Percentiles rank a stretch among this genome's conserved stretches.
Evolutionary conservation across 345 rosid species (phyloP).

Genomic region (Brassica juncea): DNA sequence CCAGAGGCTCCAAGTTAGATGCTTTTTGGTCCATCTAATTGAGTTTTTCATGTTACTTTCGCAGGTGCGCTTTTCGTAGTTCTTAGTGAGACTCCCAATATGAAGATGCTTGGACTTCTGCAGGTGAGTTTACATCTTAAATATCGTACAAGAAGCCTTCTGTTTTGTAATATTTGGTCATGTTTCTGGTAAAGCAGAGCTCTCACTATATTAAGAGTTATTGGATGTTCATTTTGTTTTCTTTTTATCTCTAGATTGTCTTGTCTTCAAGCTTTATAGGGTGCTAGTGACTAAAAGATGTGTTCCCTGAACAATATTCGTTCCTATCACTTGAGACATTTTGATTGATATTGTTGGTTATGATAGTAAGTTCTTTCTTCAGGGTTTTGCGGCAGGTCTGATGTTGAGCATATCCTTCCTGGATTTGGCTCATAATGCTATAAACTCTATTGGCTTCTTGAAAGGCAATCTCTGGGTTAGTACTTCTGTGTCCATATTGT

Average conservation of each 20-base stretch:
- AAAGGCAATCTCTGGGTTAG: constrained; percentile 97
- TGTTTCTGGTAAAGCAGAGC: not conserved
- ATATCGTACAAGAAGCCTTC: not conserved
- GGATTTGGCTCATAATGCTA: constrained; percentile 96
- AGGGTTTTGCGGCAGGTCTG: constrained; percentile 99
- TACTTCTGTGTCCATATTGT: constrained; percentile 27
- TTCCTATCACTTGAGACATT: not conserved
- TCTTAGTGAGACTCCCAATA: constrained; percentile 75
- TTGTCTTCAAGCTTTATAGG: constrained; percentile 12
- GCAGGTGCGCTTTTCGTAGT: constrained; percentile 88
- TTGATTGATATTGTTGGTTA: constrained; percentile 1
- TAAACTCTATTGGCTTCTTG: constrained; percentile 92
- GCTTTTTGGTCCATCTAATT: constrained; percentile 3
- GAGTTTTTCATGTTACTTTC: constrained; percentile 28
- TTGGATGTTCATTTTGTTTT: constrained; percentile 8
- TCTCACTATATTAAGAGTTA: not conserved
- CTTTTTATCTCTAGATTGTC: not conserved
- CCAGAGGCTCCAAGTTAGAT: not conserved
- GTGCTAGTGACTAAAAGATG: not conserved
- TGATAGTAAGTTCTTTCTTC: constrained; percentile 32
- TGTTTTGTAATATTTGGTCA: not conserved
- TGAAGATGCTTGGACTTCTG: constrained; percentile 95
- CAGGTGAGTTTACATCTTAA: constrained; percentile 54
- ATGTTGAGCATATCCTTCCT: constrained; percentile 98
- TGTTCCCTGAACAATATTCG: not conserved